These are phyloP conservation scores for Stephanodiscus triporus DNA, from an alignment of 108 stramenopile species.

Conservation along the genomic window DNA sequence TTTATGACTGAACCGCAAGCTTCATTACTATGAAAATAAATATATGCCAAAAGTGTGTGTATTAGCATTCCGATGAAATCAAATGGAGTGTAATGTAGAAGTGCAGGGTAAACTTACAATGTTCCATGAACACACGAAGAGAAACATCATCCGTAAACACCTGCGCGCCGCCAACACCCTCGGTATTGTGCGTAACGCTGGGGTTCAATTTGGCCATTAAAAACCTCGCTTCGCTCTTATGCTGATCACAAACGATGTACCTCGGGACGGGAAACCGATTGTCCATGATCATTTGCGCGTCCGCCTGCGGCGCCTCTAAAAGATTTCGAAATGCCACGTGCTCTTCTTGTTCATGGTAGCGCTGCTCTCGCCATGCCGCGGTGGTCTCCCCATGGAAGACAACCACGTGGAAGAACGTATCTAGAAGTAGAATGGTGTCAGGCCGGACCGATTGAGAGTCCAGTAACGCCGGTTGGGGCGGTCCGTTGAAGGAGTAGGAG, in stretches of 20 bases:
- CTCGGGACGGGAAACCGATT: slow-evolving; percentile 96
- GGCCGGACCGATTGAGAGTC: slow-evolving; percentile 94
- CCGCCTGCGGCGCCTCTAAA: slow-evolving; percentile 94
- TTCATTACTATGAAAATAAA: slow-evolving; percentile 67
- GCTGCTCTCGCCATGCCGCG: slow-evolving; percentile 97
- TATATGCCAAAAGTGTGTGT: slow-evolving; percentile 4
- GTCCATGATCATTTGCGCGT: slow-evolving; percentile 98
- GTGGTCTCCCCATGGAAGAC: slow-evolving; percentile 99
- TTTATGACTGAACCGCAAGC: slow-evolving; percentile 58
- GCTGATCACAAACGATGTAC: slow-evolving; percentile 99
- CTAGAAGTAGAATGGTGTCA: slow-evolving; percentile 96
- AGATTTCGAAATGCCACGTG: slow-evolving; percentile 90
- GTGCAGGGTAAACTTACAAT: slow-evolving; percentile 51
- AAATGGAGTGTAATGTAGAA: not conserved
- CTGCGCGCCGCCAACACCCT: slow-evolving; percentile 80
- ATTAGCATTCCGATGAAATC: not conserved
- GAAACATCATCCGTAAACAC: slow-evolving; percentile 99
- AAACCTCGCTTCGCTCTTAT: slow-evolving; percentile 98
- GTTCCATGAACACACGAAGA: slow-evolving; percentile 99
- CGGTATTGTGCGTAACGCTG: slow-evolving; percentile 92
- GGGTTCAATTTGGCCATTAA: slow-evolving; percentile 99
- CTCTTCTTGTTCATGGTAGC: slow-evolving; percentile 97
- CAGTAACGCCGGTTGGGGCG: slow-evolving; percentile 94
- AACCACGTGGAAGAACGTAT: slow-evolving; percentile 99
- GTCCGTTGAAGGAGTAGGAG: slow-evolving; percentile 95